Conservation (phyloP, 2,329 filamentous ascomycete species). For the Hypoxylon sp. region DNA sequence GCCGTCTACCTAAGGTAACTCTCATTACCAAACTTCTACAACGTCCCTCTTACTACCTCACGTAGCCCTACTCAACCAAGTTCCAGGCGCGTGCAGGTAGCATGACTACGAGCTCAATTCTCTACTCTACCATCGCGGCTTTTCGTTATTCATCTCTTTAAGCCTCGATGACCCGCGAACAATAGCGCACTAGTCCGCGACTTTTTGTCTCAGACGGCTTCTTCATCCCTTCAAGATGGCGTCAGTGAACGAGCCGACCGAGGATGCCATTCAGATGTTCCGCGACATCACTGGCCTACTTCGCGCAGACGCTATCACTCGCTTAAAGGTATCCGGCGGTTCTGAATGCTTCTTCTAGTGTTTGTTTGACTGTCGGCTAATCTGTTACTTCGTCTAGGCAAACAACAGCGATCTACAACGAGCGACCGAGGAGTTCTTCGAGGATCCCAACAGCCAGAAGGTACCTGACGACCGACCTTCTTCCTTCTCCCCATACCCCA, state of each 20-base stretch:
- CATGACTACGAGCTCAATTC: not conserved
- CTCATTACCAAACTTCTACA: not conserved
- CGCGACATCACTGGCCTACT: slow-evolving; percentile 33
- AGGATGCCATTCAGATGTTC: slow-evolving; percentile 31
- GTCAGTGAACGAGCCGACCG: slow-evolving; percentile 29
- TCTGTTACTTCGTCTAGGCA: slow-evolving; percentile 41
- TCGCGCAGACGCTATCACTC: slow-evolving; percentile 37
- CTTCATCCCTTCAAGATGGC: slow-evolving; percentile 35
- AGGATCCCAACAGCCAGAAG: slow-evolving; percentile 53
- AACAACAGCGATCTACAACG: slow-evolving; percentile 57
- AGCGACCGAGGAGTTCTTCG: slow-evolving; percentile 62
- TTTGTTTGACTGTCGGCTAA: not conserved
- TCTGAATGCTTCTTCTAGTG: not conserved
- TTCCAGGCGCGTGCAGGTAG: not conserved
- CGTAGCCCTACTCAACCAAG: not conserved
- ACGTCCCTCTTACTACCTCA: not conserved
- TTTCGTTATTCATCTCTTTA: not conserved
- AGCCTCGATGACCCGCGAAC: slow-evolving; percentile 18
- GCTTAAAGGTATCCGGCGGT: slow-evolving; percentile 39
- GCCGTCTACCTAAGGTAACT: not conserved
- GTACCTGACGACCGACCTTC: slow-evolving; percentile 38
- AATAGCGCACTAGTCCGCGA: not conserved
- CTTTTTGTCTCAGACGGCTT: not conserved
- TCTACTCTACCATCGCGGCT: not conserved
- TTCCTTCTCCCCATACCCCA: too few relatives aligned